Evolutionary conservation across 768 basidiomycete genomes (phyloP).

Genomic region (Leccinum subgranulosum): DNA sequence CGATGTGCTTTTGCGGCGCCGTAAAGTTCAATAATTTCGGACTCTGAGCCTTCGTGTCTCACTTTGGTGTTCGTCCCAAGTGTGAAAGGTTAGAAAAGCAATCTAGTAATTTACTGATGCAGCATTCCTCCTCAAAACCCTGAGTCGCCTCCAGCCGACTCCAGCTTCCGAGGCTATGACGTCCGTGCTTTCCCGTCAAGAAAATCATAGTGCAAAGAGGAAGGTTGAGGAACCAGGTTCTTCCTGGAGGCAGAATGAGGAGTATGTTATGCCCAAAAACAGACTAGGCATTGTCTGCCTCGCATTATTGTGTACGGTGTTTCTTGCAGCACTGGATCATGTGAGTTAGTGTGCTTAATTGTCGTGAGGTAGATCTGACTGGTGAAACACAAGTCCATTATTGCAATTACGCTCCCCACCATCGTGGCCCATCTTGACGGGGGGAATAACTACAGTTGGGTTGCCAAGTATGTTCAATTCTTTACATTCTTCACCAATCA

Average conservation of each 20-base stretch:
- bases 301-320: conserved; percentile 21
- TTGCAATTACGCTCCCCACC: conserved; percentile 68
- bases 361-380: neutral
- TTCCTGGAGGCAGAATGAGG: conserved; percentile 42
- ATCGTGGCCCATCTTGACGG: conserved; percentile 64
- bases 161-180: neutral
- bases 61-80: neutral
- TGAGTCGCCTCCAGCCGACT: neutral
- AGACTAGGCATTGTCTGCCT: conserved; percentile 9
- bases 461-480: conserved; percentile 41
- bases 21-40: neutral
- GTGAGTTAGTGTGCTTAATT: conserved; percentile 25
- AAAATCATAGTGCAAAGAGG: neutral
- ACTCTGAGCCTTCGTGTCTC: neutral
- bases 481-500: neutral
- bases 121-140: neutral
- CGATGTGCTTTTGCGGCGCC: neutral
- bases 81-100: neutral
- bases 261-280: conserved; percentile 27
- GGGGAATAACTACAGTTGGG: conserved; percentile 62
- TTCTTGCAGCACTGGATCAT: conserved; percentile 52
- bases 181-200: neutral
- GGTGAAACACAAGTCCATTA: conserved; percentile 43
- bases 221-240: conserved; percentile 33
- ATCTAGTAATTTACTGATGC: neutral